phyloP scores from a whole-genome alignment of 257 asterid species.

The Solanum etuberosum region DNA sequence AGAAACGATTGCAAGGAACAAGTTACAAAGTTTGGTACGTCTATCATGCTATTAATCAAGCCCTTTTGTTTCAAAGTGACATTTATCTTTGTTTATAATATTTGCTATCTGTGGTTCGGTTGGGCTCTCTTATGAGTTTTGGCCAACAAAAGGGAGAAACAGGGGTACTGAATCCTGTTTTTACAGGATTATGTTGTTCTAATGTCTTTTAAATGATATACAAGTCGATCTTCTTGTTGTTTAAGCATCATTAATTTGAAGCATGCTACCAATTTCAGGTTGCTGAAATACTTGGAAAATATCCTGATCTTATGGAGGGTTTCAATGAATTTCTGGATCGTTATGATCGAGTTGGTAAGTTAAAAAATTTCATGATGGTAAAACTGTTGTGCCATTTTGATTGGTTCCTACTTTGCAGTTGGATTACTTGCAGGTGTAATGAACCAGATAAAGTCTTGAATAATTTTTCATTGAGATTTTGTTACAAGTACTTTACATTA shows the following conservation, averaged over 20 bases:
- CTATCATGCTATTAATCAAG: neutral
- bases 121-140: neutral
- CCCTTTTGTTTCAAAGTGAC: neutral
- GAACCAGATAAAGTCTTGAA: neutral
- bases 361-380: slow-evolving; percentile 3
- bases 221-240: neutral
- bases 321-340: slow-evolving; percentile 75
- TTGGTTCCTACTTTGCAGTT: slow-evolving; percentile 42
- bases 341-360: slow-evolving; percentile 71
- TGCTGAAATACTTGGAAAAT: slow-evolving; percentile 70
- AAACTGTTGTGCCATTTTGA: slow-evolving; percentile 13
- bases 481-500: neutral
- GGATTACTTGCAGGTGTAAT: slow-evolving; percentile 70
- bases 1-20: slow-evolving; percentile 78
- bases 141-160: neutral
- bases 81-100: neutral
- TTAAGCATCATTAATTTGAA: neutral
- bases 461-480: neutral
- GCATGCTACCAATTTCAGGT: slow-evolving; percentile 34
- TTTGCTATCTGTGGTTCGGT: neutral
- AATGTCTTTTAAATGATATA: neutral
- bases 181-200: neutral
- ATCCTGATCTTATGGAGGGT: slow-evolving; percentile 87
- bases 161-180: neutral
- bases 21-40: slow-evolving; percentile 75